A percentile compares a stretch with the other conserved stretches of the same genome.
Conservation (phyloP, 495 filamentous ascomycete species). For the Zalerion maritima region DNA sequence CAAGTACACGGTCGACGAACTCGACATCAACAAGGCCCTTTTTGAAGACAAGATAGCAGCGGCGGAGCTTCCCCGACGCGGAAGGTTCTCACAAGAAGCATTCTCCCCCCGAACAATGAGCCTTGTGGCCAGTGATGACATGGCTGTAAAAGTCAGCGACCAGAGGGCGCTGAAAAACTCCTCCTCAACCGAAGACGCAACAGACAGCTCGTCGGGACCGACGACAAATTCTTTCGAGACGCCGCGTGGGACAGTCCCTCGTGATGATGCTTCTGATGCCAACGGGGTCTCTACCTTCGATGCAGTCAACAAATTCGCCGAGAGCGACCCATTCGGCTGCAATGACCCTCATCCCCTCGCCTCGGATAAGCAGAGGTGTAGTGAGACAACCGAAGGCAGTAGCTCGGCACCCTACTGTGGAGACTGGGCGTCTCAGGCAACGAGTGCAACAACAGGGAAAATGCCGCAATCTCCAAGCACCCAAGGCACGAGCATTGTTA, state of each 20-base stretch:
- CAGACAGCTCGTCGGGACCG: background rate
- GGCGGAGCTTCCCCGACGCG: conserved; percentile 25
- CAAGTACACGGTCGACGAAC: conserved; percentile 67
- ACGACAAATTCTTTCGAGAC: conserved; percentile 8
- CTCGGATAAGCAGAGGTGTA: conserved; percentile 29
- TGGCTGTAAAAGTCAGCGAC: too few species aligned
- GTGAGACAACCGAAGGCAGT: conserved; percentile 38
- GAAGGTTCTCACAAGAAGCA: conserved; percentile 17
- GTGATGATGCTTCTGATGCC: conserved; percentile 1
- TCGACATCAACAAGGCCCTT: conserved; percentile 52
- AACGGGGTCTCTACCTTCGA: conserved; percentile 26
- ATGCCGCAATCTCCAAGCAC: conserved; percentile 44
- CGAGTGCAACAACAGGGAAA: conserved; percentile 39
- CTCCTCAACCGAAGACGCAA: conserved; percentile 6
- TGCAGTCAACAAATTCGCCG: conserved; percentile 17
- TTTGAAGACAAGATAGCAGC: conserved; percentile 53
- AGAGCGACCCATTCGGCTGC: conserved; percentile 19
- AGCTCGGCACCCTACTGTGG: conserved; percentile 27
- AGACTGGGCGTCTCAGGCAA: conserved; percentile 39
- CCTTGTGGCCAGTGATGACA: conserved; percentile 18
- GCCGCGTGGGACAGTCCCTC: background rate
- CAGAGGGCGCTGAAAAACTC: conserved; percentile 9
- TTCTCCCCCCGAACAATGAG: conserved; percentile 26
- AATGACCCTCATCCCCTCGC: conserved; percentile 13
- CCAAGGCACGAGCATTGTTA: conserved; percentile 42